Base-by-base conservation (phyloP, 805 yeast genomes). In the Teunomyces barrocoloradensis region DNA sequence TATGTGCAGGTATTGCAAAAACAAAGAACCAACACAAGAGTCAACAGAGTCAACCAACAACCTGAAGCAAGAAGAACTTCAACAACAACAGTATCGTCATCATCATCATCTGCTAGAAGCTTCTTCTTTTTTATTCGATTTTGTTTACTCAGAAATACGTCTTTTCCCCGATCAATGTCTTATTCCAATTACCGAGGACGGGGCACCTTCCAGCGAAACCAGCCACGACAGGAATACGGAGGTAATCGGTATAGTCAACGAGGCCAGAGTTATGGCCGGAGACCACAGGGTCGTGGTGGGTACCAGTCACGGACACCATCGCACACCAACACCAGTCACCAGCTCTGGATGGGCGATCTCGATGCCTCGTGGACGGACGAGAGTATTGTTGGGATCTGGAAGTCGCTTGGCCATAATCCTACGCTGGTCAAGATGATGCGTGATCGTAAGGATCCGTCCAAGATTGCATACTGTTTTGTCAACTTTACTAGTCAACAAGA, bases 311-410 rank as follows among this genome's bases (percentile, higher is more conserved):
- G 27, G 4, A 3, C 27, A 25, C 27, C 27, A 9, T 7, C 40
- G 20, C 40, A 18, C 20, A 17, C 29, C 42, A n/a, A 28, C 20
- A 45, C 34, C 17, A 30, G 12, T 5, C 43, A 38, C 20, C 52
- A 79, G 53, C 60, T 87, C 43, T 87, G 91, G 86, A 91, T 90
- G 96, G 97, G 97, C 18, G 97, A 89, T 57, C 68, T 90, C 39
- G 96, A 89, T 55, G 87, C 87, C 7, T 73, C 79, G 62, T 87
- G 96, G 90, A 88, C 86, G 50, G 97, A 90, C 61, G 63, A 69
- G 34, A 70, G 78, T 10, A 77, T 91, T 45, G 74, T 74, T 42
- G 78, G 79, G 49, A 78, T 90, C 40, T 90, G 96, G 97, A 63
- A 75, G 3, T 58, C 75, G 20, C 66, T 84, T 10, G 89, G 94